Evolutionary conservation across 305 asterid genomes (phyloP).

Genomic region (Andrographis paniculata): DNA sequence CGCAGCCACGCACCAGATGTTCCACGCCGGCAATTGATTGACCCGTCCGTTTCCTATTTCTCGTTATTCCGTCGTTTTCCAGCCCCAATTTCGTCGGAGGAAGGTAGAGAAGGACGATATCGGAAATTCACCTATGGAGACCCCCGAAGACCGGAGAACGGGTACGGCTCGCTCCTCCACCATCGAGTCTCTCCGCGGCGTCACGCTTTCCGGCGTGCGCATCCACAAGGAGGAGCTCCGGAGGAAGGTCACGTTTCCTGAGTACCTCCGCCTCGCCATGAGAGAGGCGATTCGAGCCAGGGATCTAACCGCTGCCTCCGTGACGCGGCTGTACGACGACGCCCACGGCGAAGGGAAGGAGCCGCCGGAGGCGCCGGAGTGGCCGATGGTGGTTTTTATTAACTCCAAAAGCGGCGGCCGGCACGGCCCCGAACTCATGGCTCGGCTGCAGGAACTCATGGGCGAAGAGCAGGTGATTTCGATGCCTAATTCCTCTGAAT

Average conservation of each 20-base stretch:
- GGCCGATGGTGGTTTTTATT: conserved; percentile 66
- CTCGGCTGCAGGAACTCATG: conserved; percentile 66
- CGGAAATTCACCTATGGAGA: no score
- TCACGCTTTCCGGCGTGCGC: conserved; percentile 53
- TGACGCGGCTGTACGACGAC: conserved; percentile 28
- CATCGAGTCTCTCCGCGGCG: conserved; percentile 51
- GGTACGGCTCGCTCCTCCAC: conserved; percentile 60
- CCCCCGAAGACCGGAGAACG: conserved; percentile 23
- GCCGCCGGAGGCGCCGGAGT: conserved; percentile 32
- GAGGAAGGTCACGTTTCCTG: conserved; percentile 54
- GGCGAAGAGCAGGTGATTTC: conserved; percentile 67
- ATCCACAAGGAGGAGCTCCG: conserved; percentile 59
- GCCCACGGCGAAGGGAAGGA: conserved; percentile 33
- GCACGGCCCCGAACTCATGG: conserved; percentile 76
- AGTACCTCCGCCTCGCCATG: conserved; percentile 57
- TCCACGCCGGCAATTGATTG: no score
- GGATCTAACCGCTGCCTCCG: conserved; percentile 30
- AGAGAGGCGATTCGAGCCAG: conserved; percentile 54
- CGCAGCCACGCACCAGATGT: no score
- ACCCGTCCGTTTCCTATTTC: no score
- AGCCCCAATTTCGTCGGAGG: no score
- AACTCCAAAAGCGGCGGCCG: conserved; percentile 84
- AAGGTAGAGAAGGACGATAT: no score
- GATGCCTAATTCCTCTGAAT: not conserved
- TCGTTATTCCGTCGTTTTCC: no score